A percentile compares a stretch with the other conserved stretches of the same genome.
Conservation (phyloP, 768 basidiomycete genomes). For the Clitopilus hobsonii region DNA sequence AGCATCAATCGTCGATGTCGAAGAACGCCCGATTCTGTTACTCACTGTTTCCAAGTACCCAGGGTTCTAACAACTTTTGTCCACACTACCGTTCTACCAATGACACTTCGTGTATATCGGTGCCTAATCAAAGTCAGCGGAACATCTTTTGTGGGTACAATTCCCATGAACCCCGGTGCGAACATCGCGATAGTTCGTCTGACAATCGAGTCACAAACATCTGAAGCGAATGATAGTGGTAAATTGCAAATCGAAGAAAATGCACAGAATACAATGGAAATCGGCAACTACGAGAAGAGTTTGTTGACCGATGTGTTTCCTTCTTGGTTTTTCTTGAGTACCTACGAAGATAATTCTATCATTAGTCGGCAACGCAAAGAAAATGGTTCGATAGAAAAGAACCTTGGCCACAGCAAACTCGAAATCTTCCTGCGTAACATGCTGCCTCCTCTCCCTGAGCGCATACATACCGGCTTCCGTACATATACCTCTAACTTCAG, state of each 20-base stretch:
- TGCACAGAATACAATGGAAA: neutral
- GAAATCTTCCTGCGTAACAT: conserved; percentile 98
- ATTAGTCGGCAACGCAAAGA: neutral
- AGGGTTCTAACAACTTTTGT: too few relatives aligned
- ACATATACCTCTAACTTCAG: conserved; percentile 95
- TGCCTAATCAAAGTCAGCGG: conserved; percentile 1
- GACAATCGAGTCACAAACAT: too few relatives aligned
- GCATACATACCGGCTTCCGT: conserved; percentile 99
- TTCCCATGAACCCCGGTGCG: neutral
- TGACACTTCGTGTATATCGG: too few relatives aligned
- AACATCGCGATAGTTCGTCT: too few relatives aligned
- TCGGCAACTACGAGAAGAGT: conserved; percentile 69
- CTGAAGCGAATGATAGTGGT: too few relatives aligned
- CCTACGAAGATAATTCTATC: conserved; percentile 31
- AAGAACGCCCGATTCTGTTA: too few relatives aligned
- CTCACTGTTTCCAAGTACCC: too few relatives aligned
- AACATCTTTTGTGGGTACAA: neutral
- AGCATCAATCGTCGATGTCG: neutral
- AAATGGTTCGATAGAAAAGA: conserved; percentile 8
- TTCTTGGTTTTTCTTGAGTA: conserved; percentile 95
- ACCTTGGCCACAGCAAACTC: conserved; percentile 98
- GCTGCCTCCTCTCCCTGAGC: conserved; percentile 88
- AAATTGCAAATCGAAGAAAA: conserved; percentile 10
- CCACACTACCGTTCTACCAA: too few relatives aligned
- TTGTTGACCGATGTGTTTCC: conserved; percentile 93